A percentile compares a stretch with the other conserved stretches of the same genome.
These are phyloP conservation scores for Clarkia xantiana DNA, from an alignment of 345 rosid species.

Conservation along the genomic window DNA sequence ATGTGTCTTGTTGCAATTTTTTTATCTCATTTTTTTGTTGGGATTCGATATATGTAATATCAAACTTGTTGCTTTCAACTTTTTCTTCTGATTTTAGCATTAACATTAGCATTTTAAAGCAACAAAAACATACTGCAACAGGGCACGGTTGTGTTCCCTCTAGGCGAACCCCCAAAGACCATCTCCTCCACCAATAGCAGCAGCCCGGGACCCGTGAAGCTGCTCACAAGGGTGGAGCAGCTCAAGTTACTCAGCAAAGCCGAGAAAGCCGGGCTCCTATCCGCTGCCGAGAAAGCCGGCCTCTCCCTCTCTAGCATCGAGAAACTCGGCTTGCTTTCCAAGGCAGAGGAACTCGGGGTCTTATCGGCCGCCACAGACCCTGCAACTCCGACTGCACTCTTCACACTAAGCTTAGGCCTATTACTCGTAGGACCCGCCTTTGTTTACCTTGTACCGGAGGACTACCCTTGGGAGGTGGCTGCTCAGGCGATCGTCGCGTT, in stretches of 20 bases:
- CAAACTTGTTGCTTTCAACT: too few species aligned
- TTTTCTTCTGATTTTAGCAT: too few species aligned
- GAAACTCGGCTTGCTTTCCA: conserved; percentile 83
- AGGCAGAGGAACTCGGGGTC: conserved; percentile 80
- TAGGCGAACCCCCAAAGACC: conserved; percentile 31
- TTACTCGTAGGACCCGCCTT: conserved; percentile 70
- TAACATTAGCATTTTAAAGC: too few species aligned
- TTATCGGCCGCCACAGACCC: conserved; percentile 82
- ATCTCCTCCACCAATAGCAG: conserved; percentile 8
- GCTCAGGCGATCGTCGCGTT: conserved; percentile 47
- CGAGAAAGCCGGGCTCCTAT: conserved; percentile 74
- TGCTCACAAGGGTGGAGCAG: conserved; percentile 82
- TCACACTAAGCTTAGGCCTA: conserved; percentile 48
- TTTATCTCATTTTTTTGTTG: too few species aligned
- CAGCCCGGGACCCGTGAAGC: conserved; percentile 37
- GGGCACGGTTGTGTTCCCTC: conserved; percentile 30
- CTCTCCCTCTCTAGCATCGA: conserved; percentile 71
- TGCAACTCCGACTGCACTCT: conserved; percentile 48
- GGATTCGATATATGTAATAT: too few species aligned
- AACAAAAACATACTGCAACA: conserved; percentile 10
- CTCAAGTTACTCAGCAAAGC: conserved; percentile 82
- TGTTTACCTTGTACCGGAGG: conserved; percentile 78
- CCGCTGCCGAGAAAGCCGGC: conserved; percentile 84
- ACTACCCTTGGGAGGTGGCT: conserved; percentile 48
- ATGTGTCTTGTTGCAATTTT: too few species aligned